Conservation (phyloP, 2,329 filamentous ascomycete species). For the Leptoxyphium fumago region DNA sequence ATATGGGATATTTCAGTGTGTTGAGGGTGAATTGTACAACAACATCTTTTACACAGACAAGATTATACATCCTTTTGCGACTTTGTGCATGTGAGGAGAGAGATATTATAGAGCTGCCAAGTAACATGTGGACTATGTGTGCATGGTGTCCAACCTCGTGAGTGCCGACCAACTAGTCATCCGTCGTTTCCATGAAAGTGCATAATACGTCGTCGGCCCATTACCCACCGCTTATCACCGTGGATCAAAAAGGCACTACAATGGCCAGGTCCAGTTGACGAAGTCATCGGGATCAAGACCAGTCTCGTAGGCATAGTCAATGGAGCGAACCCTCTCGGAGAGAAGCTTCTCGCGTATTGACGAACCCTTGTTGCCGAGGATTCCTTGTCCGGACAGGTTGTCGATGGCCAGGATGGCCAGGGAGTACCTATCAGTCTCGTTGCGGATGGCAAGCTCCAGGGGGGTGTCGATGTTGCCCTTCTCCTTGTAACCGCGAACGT, state of each 20-base stretch:
- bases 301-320: conserved; percentile 51
- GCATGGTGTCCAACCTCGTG: no score
- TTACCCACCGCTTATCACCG: no score
- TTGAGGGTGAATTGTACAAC: no score
- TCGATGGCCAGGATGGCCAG: conserved; percentile 66
- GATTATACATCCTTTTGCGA: no score
- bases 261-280: conserved; percentile 53
- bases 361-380: conserved; percentile 48
- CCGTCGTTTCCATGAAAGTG: no score
- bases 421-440: conserved; percentile 63
- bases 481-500: conserved; percentile 67
- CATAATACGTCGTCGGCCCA: no score
- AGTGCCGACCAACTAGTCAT: no score
- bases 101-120: no score
- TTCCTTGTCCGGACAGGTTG: conserved; percentile 34
- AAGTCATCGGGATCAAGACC: conserved; percentile 55
- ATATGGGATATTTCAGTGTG: no score
- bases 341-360: conserved; percentile 48
- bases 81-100: no score
- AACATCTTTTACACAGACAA: no score
- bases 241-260: background rate
- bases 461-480: conserved; percentile 78
- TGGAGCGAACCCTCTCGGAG: conserved; percentile 48
- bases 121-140: no score
- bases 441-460: conserved; percentile 62